phyloP scores from a whole-genome alignment of 2,329 filamentous ascomycete genomes.

The Pseudogymnoascus sp. region DNA sequence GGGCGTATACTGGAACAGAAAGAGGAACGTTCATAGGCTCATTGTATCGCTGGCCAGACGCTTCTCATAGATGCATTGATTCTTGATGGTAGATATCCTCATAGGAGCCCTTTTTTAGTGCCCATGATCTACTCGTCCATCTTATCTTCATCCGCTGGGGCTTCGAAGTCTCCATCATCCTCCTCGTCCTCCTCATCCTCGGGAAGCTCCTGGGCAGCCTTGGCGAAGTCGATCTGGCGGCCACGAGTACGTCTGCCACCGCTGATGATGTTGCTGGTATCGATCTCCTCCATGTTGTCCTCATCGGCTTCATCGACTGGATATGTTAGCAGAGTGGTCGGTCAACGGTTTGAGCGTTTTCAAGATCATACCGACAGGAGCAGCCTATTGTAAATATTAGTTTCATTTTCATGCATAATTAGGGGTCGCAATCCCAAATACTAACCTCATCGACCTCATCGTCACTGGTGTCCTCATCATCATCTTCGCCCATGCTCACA shows the following conservation, averaged over 20 bases:
- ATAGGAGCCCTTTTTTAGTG: neutral
- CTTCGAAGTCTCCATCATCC: slow-evolving; percentile 60
- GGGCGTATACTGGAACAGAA: neutral
- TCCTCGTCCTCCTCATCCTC: slow-evolving; percentile 72
- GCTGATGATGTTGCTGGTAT: slow-evolving; percentile 75
- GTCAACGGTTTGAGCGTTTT: slow-evolving; percentile 23
- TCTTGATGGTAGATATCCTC: neutral
- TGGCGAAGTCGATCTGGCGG: slow-evolving; percentile 85
- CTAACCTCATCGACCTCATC: slow-evolving; percentile 58
- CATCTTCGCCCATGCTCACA: slow-evolving; percentile 56
- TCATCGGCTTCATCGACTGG: slow-evolving; percentile 64
- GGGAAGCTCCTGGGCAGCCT: slow-evolving; percentile 72
- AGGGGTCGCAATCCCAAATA: slow-evolving; percentile 16
- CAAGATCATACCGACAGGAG: slow-evolving; percentile 23
- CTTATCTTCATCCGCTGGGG: slow-evolving; percentile 53
- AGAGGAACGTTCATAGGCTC: neutral
- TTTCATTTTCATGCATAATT: neutral
- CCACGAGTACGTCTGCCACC: slow-evolving; percentile 79
- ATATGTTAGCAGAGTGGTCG: slow-evolving; percentile 19
- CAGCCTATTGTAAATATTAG: slow-evolving; percentile 17
- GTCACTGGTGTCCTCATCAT: slow-evolving; percentile 54
- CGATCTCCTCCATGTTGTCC: slow-evolving; percentile 83
- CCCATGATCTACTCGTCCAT: slow-evolving; percentile 48
- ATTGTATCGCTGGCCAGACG: slow-evolving; percentile 4
- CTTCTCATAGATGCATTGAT: slow-evolving; percentile 3